Base-by-base conservation (phyloP, 1,284 basidiomycete genomes). In the Apiotrichum porosum region DNA sequence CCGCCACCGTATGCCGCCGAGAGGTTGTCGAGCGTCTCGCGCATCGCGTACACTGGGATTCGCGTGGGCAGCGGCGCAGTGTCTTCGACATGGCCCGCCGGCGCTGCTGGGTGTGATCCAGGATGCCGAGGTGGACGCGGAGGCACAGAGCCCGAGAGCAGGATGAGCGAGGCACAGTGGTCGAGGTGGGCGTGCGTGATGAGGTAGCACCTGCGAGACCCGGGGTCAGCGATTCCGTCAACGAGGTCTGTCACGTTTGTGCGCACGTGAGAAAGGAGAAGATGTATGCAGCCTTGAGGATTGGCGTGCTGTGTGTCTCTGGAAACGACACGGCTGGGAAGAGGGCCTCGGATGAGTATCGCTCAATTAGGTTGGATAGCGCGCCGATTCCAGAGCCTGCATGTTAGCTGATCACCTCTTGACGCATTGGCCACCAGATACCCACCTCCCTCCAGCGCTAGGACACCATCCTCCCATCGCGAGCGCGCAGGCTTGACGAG, bases 141-240 rank as follows among this genome's bases (percentile, higher is more conserved):
- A 3, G 69, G 69, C 3, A 68, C 52, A 4, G 69, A 72, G 4
- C 71, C 72, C 9, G 71, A 68, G 3, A 69, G 54, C 47, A 74
- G 54, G 54, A 72, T 67, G 33, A 74, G 58, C 1, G 69, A 68
- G 17, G 60, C 51, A 18, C 54, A 61, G 45, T 74, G 72, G 43
- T 74, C 72, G 31, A 74, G 52, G 49, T 74, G 72, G 1, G 72
- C 69, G 41, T 74, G 72, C 3, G 71, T 72, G 42, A 74, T 60
- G 42, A 74, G 62, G 52, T 72, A 72, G 44, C 66, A 71, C 26
- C 71, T 73, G n/a, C n/a, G n/a, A n/a, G n/a, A n/a, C n/a, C n/a
- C n/a, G n/a, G n/a, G n/a, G n/a, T n/a, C n/a, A n/a, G n/a, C n/a
- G n/a, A n/a, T n/a, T n/a, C n/a, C n/a, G n/a, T n/a, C n/a, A n/a